A percentile compares a stretch with the other conserved stretches of the same genome.
phyloP scores from a whole-genome alignment of 2,329 filamentous ascomycete species.

The Acrocalymma vagum region DNA sequence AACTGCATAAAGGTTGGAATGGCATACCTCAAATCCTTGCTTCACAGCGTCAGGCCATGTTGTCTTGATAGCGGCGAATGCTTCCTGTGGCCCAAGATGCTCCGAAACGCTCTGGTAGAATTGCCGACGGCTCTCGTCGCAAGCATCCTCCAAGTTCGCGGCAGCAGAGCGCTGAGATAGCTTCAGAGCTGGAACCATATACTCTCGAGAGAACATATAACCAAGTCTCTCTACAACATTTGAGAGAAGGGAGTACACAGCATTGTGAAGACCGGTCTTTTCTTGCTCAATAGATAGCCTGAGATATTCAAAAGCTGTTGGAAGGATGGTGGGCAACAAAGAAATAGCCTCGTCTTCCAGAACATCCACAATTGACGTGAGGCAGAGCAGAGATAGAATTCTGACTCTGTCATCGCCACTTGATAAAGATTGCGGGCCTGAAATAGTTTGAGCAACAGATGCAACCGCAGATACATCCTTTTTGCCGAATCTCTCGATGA shows the following conservation, averaged over 20 bases:
- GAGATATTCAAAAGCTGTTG: slow-evolving; percentile 76
- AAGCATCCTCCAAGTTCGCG: slow-evolving; percentile 67
- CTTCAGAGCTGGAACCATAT: slow-evolving; percentile 75
- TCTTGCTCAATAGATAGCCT: slow-evolving; percentile 66
- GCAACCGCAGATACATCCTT: slow-evolving; percentile 82
- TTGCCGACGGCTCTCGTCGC: slow-evolving; percentile 70
- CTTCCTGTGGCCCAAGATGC: slow-evolving; percentile 78
- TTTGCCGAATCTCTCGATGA: slow-evolving; percentile 94
- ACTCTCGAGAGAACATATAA: slow-evolving; percentile 83
- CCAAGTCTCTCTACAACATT: slow-evolving; percentile 84
- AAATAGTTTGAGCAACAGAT: slow-evolving; percentile 78
- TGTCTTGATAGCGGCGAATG: slow-evolving; percentile 75
- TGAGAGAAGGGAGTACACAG: slow-evolving; percentile 80
- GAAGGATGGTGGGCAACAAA: slow-evolving; percentile 78
- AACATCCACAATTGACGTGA: slow-evolving; percentile 89
- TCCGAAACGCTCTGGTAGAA: slow-evolving; percentile 79
- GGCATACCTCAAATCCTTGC: slow-evolving; percentile 69
- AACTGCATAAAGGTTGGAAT: not conserved
- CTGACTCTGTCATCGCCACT: slow-evolving; percentile 76
- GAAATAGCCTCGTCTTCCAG: slow-evolving; percentile 86
- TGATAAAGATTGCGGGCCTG: slow-evolving; percentile 78
- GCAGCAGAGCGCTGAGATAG: slow-evolving; percentile 77
- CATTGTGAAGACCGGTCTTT: slow-evolving; percentile 75
- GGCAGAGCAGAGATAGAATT: slow-evolving; percentile 85
- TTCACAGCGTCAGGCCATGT: slow-evolving; percentile 74